Evolutionary conservation across 106 monocot species (phyloP), one percentile per base, ranked within the genome.

Genomic region (Dendrobium nobile): DNA sequence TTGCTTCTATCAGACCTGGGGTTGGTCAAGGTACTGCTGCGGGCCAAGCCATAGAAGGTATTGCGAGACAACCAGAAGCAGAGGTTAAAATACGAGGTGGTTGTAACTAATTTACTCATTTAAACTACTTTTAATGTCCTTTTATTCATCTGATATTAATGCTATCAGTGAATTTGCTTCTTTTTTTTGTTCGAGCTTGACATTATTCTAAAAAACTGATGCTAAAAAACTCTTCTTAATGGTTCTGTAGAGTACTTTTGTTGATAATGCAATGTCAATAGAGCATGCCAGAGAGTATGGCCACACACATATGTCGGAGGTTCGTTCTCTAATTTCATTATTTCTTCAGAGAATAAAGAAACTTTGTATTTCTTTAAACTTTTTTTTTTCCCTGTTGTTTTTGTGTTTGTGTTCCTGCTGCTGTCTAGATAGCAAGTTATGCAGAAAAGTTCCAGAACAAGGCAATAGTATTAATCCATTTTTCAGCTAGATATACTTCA

Each of bases 291-390:
- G 93, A 86, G 93, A 96, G 48, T 89, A 82, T 84, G 96, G 96
- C 24, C 96, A 96, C 82, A 96, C 90, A 7, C 96, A 96, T 85
- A 82, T 96, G 41, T 88, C 33, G 55, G 96, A 96, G 96, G 96
- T 96, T 80, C 75, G 41, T 79, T 58, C 22, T 70, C 55, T 41
- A 54, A 16, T 26, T 19, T 70, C 9, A 37, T 51, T 17, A n/a
- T 56, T 19, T 67, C 54, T 67, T 44, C 7, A 27, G 11, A 22
- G 58, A 11, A 47, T 42, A 2, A 54, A 75, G 42, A 13, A 61
- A 43, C 16, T 18, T 61, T 15, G 58, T 13, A 9, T 37, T 61
- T 28, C 73, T 16, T 18, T 68, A 16, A 78, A 61, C 42, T 22
- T 45, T 44, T 9, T 41, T 78, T 80, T 20, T 61, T 7, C 3